A percentile compares a stretch with the other conserved stretches of the same genome.
Conservation (phyloP, 495 filamentous ascomycete species). For the Hamigera avellanea region DNA sequence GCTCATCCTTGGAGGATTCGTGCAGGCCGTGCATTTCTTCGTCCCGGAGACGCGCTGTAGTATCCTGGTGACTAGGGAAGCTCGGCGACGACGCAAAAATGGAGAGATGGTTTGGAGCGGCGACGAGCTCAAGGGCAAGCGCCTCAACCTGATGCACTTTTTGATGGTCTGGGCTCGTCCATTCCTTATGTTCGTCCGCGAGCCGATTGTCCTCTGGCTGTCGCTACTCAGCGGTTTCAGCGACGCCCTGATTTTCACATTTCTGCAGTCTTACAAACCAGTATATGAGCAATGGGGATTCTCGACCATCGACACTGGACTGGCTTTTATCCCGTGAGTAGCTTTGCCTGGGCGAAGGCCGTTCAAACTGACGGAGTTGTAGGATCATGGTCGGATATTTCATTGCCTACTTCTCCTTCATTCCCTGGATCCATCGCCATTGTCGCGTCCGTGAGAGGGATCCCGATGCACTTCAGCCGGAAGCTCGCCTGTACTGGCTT, state of each 20-base stretch:
- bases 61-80: conserved; percentile 48
- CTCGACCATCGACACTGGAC: conserved; percentile 35
- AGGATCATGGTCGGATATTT: conserved; percentile 51
- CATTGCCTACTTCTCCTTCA: conserved; percentile 46
- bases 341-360: background rate
- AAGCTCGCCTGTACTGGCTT: conserved; percentile 19
- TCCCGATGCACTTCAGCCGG: conserved; percentile 16
- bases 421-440: conserved; percentile 45
- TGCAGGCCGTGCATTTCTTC: conserved; percentile 49
- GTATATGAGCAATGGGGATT: conserved; percentile 55
- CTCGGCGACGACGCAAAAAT: conserved; percentile 43
- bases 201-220: conserved; percentile 56
- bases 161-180: conserved; percentile 49
- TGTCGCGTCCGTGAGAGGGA: conserved; percentile 21
- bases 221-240: conserved; percentile 61
- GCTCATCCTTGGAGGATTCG: conserved; percentile 51
- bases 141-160: conserved; percentile 37
- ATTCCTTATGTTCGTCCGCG: conserved; percentile 58
- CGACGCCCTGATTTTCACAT: conserved; percentile 63
- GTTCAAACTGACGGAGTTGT: conserved; percentile 3
- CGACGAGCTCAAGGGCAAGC: conserved; percentile 33
- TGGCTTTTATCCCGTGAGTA: conserved; percentile 34
- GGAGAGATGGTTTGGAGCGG: conserved; percentile 42
- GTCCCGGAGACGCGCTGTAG: conserved; percentile 55
- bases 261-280: conserved; percentile 48